A percentile compares a stretch with the other conserved stretches of the same genome.
Evolutionary conservation across 208 protist genomes (phyloP).

Genomic region (Trypanosoma cruzi): DNA sequence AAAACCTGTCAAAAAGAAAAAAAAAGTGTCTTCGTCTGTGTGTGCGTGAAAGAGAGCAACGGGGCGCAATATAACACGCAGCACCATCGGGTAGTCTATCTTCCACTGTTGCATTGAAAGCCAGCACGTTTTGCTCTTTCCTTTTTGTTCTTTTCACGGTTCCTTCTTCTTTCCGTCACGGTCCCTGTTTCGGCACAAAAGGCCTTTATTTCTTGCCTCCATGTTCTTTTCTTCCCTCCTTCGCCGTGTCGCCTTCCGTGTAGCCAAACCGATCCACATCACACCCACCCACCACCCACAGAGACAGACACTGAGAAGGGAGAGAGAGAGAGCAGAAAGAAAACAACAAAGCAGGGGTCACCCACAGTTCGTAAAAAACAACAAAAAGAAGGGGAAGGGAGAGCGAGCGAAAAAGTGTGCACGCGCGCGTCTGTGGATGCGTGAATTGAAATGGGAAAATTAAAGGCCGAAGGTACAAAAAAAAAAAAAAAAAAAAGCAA

Average conservation of each 20-base stretch:
- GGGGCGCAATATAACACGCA: too few species aligned
- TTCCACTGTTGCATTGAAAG: too few species aligned
- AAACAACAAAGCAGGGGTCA: constrained; percentile 25
- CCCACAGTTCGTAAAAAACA: constrained; percentile 11
- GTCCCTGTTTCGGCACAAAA: neutral
- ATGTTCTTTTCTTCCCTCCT: too few species aligned
- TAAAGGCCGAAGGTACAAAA: too few species aligned
- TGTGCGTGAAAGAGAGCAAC: too few species aligned
- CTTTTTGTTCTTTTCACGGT: neutral
- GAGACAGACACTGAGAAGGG: neutral
- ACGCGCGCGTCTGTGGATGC: neutral
- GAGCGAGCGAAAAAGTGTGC: too few species aligned
- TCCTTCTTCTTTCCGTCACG: neutral
- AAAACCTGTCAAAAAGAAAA: neutral
- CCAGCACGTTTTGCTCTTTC: neutral
- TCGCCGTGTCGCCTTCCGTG: too few species aligned
- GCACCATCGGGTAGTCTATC: too few species aligned
- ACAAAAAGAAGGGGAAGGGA: neutral
- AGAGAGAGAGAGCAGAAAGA: constrained; percentile 2
- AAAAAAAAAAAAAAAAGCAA: too few species aligned
- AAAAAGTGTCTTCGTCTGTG: neutral
- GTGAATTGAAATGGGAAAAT: neutral
- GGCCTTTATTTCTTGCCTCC: constrained; percentile 6
- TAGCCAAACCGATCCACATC: too few species aligned
- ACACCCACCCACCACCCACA: too few species aligned